A percentile compares a stretch with the other conserved stretches of the same genome.
These are phyloP conservation scores for Microdochium nivale DNA, from an alignment of 2,329 filamentous ascomycete genomes.

Conservation along the genomic window DNA sequence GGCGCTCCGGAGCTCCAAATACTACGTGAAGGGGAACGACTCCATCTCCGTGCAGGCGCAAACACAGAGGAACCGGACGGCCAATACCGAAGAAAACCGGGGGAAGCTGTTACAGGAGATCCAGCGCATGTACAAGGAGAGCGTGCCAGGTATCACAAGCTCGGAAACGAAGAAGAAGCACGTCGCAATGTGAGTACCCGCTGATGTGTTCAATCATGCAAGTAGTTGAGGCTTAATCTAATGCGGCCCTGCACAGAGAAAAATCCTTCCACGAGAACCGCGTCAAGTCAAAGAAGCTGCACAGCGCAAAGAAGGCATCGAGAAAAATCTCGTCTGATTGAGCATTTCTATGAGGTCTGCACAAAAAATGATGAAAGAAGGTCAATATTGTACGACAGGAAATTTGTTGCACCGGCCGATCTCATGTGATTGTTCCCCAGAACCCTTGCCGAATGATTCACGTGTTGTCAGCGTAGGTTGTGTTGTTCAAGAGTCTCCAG, in stretches of 20 bases:
- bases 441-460: too few relatives aligned
- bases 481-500: too few relatives aligned
- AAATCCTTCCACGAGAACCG: constrained; percentile 35
- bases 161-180: constrained; percentile 39
- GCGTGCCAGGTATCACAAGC: constrained; percentile 37
- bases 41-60: constrained; percentile 47
- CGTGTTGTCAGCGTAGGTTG: too few relatives aligned
- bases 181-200: constrained; percentile 32
- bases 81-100: constrained; percentile 45
- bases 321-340: constrained; percentile 21
- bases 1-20: constrained; percentile 40
- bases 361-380: too few relatives aligned
- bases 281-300: constrained; percentile 38
- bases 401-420: too few relatives aligned
- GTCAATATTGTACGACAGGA: too few relatives aligned
- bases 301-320: constrained; percentile 40
- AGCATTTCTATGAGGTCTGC: neutral
- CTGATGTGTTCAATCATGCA: too few relatives aligned
- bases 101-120: constrained; percentile 40
- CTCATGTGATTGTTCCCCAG: too few relatives aligned
- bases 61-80: constrained; percentile 39
- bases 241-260: constrained; percentile 25
- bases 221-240: neutral
- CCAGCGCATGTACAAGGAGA: constrained; percentile 33
- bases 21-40: constrained; percentile 43